Conservation (phyloP, 2,329 filamentous ascomycete genomes). For the Calonectria pseudoreteaudii region DNA sequence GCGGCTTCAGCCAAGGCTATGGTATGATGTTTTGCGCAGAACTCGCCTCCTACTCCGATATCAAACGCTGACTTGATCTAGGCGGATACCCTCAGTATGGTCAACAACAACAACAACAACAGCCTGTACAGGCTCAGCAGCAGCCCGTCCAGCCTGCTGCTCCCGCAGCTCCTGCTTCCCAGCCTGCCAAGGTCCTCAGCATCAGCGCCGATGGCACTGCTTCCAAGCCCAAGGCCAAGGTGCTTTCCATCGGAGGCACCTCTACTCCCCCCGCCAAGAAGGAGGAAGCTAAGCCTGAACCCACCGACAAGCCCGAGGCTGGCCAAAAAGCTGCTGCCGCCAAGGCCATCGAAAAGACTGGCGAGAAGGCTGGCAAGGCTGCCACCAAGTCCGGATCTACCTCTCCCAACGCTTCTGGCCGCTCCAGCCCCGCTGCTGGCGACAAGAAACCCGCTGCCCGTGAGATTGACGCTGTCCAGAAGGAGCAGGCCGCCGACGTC, state of each 20-base stretch:
- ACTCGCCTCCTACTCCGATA: background rate
- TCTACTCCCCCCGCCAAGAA: conserved; percentile 51
- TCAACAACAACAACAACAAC: conserved; percentile 58
- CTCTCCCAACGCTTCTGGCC: conserved; percentile 83
- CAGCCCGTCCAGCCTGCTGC: conserved; percentile 55
- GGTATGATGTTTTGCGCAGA: conserved; percentile 35
- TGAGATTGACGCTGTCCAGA: conserved; percentile 84
- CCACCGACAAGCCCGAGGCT: conserved; percentile 68
- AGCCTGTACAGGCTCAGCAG: conserved; percentile 53
- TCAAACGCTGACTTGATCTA: conserved; percentile 42
- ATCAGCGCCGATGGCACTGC: conserved; percentile 71
- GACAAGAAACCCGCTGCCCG: conserved; percentile 65
- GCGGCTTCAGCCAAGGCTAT: conserved; percentile 63
- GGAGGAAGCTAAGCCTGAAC: conserved; percentile 62
- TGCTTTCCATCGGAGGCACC: conserved; percentile 55
- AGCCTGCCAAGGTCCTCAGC: conserved; percentile 72
- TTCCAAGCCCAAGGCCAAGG: conserved; percentile 65
- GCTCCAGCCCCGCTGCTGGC: conserved; percentile 80
- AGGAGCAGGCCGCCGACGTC: conserved; percentile 83
- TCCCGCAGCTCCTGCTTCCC: conserved; percentile 60
- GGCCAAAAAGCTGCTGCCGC: conserved; percentile 86
- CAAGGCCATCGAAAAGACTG: conserved; percentile 93
- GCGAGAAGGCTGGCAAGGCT: conserved; percentile 67
- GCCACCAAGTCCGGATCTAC: conserved; percentile 72
- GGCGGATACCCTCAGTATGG: conserved; percentile 66